These are phyloP conservation scores for Boletus rubescentipes DNA, from an alignment of 768 basidiomycete species.

Conservation along the genomic window DNA sequence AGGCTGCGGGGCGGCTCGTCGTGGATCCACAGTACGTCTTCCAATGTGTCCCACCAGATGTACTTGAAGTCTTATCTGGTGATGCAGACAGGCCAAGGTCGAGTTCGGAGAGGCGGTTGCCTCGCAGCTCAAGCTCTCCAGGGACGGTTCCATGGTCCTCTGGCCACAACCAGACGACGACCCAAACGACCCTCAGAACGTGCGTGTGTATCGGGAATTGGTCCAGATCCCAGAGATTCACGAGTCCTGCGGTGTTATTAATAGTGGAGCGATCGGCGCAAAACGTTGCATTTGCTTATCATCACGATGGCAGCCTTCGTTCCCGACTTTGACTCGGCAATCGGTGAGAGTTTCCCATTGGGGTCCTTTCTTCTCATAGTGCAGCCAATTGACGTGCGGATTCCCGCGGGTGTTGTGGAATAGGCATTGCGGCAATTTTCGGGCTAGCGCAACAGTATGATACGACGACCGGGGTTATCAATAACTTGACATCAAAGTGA, in stretches of 20 bases:
- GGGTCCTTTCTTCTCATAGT: too few relatives aligned
- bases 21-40: constrained; percentile 56
- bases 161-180: constrained; percentile 56
- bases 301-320: constrained; percentile 52
- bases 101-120: constrained; percentile 52
- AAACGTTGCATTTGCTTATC: constrained; percentile 46
- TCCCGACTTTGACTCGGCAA: constrained; percentile 54
- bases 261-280: constrained; percentile 46
- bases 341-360: constrained; percentile 34
- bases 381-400: not conserved
- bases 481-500: constrained; percentile 48
- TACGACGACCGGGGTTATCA: constrained; percentile 48
- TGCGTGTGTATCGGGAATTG: constrained; percentile 20
- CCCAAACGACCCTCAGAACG: constrained; percentile 55
- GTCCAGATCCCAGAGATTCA: not conserved
- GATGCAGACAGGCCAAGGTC: constrained; percentile 42
- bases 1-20: constrained; percentile 56
- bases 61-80: not conserved
- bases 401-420: not conserved
- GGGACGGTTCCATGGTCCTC: constrained; percentile 46
- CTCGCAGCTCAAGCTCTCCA: constrained; percentile 44
- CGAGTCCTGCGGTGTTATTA: not conserved
- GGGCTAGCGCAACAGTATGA: constrained; percentile 43
- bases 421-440: constrained; percentile 52
- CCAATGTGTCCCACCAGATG: too few relatives aligned